phyloP scores from a whole-genome alignment of 139 green algal genomes.

The Tetradesmus obliquus region DNA sequence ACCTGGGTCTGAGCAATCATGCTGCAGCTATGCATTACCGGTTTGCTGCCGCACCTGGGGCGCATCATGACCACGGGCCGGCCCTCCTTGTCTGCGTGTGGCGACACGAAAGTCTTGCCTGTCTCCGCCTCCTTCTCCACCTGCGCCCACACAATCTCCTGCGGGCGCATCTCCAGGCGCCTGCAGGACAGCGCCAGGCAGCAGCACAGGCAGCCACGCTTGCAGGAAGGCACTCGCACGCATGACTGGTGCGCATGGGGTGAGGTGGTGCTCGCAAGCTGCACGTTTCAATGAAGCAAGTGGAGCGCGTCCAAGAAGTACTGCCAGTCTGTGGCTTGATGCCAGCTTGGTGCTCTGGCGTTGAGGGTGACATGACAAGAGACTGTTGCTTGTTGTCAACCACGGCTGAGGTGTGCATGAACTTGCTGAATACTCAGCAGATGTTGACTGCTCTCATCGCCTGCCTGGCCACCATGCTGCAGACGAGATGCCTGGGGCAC shows the following conservation, averaged over 20 bases:
- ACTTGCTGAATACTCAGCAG: no score
- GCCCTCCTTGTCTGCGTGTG: conserved; percentile 67
- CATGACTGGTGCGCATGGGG: not conserved
- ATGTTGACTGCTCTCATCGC: no score
- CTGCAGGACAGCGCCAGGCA: conserved; percentile 50
- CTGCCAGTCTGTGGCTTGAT: no score
- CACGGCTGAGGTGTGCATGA: no score
- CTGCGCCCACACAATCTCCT: conserved; percentile 73
- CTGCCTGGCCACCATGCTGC: not conserved
- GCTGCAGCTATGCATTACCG: not conserved
- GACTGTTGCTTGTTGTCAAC: no score
- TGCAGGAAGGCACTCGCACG: not conserved
- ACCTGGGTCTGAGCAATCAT: not conserved
- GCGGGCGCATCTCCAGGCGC: conserved; percentile 73
- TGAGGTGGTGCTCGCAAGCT: not conserved
- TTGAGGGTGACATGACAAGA: no score
- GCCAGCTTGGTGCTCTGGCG: no score
- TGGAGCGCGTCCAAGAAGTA: no score
- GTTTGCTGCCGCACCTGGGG: conserved; percentile 65
- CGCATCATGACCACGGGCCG: conserved; percentile 84
- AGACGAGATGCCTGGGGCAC: not conserved
- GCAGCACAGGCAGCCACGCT: no score
- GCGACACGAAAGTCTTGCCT: conserved; percentile 80
- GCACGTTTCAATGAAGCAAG: not conserved
- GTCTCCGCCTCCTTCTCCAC: conserved; percentile 67